Evolutionary conservation across 352 stramenopile genomes (phyloP), one percentile per base, ranked within the genome.

Genomic region (Phytophthora pini): DNA sequence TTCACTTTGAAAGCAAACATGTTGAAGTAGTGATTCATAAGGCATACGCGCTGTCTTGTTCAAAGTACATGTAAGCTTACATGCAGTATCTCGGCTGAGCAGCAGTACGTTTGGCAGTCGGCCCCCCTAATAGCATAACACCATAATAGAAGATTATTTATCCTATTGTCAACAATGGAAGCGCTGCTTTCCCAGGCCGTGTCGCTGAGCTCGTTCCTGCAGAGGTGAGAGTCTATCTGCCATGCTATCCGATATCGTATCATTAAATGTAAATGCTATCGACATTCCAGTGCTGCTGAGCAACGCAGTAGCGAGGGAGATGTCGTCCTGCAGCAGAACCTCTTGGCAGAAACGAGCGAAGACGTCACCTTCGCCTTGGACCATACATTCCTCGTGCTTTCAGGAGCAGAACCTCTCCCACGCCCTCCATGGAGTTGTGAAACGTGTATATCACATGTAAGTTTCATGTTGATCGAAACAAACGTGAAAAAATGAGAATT

Each of bases 191-290:
- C 47, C 17, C 67, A 58, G 11, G 56, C 73, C n/a, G 40, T 31
- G 22, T 63, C 76, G 41, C 59, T 87, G 48, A 76, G 78, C 39
- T 66, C 65, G 36, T 79, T 81, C 63, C 48, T 87, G 6, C 49
- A 58, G 41, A 77, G 73, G 78, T 84, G 32, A 56, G 44, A 53
- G 15, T 6, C 17, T 47, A 15, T 34, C n/a, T 48, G 34, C 17
- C 15, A 5, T 24, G 11, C 9, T 13, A 36, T 36, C 31, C 31
- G 31, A 36, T 50, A 34, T 7, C 17, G 17, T 20, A 20, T 20
- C 8, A 4, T 22, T 45, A 55, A 56, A 9, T 50, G 53, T n/a
- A 17, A 26, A 26, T 29, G 15, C 45, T 10, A 22, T 51, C 62
- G 1, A 22, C 11, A 12, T 29, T 20, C 0, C 29, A 88, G 68